Percentiles rank a stretch among this genome's conserved stretches.
These are phyloP conservation scores for Bothia castanella DNA, from an alignment of 1,284 basidiomycete genomes.

Conservation along the genomic window DNA sequence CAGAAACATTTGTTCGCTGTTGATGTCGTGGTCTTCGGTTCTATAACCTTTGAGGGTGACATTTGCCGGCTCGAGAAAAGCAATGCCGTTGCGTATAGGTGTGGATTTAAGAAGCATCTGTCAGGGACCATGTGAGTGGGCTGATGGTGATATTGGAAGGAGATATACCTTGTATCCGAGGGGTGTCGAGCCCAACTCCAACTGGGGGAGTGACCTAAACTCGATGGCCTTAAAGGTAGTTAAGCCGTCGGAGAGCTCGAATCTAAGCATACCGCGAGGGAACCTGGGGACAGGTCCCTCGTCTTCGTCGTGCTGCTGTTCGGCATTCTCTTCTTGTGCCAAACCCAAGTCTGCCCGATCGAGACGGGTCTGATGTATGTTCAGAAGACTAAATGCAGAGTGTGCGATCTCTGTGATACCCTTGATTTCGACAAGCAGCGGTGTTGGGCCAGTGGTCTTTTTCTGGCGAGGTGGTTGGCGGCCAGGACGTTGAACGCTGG, in stretches of 20 bases:
- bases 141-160: background rate
- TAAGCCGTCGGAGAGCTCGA: conserved; percentile 65
- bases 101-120: conserved; percentile 67
- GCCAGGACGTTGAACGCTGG: background rate
- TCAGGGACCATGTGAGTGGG: conserved; percentile 37
- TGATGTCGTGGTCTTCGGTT: conserved; percentile 54
- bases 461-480: conserved; percentile 19
- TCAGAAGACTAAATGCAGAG: conserved; percentile 65
- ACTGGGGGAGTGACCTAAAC: conserved; percentile 52
- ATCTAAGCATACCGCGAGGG: conserved; percentile 62
- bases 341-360: conserved; percentile 54
- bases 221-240: conserved; percentile 65
- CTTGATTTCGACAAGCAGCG: conserved; percentile 65
- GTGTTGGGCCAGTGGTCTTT: conserved; percentile 36
- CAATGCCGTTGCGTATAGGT: conserved; percentile 57
- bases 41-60: conserved; percentile 54
- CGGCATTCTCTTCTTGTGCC: conserved; percentile 40
- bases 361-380: conserved; percentile 58
- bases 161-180: conserved; percentile 67
- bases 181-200: conserved; percentile 63
- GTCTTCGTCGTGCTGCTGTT: conserved; percentile 56
- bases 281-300: conserved; percentile 73
- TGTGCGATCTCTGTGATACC: conserved; percentile 71
- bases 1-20: conserved; percentile 52
- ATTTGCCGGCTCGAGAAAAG: conserved; percentile 64